Evolutionary conservation across 1,284 basidiomycete species (phyloP), one percentile per base, ranked within the genome.

Genomic region (Trametes hirsuta): DNA sequence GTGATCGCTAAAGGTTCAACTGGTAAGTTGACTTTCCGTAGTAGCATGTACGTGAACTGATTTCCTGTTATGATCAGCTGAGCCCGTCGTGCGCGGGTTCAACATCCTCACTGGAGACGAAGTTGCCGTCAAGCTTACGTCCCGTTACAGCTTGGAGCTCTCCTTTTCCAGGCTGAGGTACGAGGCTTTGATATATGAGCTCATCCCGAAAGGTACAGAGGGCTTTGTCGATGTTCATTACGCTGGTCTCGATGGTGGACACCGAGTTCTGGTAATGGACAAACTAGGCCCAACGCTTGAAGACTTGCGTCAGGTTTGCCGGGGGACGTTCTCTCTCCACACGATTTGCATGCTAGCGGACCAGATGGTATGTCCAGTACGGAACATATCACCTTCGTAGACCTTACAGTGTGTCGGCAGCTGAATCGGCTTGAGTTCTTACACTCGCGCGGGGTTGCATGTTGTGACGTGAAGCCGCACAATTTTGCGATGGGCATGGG

Each of bases 381-480:
- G 36, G 15, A 15, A n/a, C 2, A 25, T 2, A 6, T n/a, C 15
- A 14, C 25, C 6, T 15, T 15, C 15, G 12, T 22, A n/a, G n/a
- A n/a, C n/a, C 47, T 35, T n/a, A 48, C 25, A 10, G 6, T 2
- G 11, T 21, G 18, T 35, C n/a, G 11, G 14, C 12, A 48, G 47
- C 21, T 48, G 15, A 6, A 14, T 8, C 6, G 47, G 34, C 30
- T 48, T 10, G 47, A 48, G 34, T 48, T 48, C 34, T 14, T 48
- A 18, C 47, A 68, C 41, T 61, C 63, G 8, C 47, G 62, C 14
- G 64, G 67, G n/a, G 53, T 68, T 12, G 52, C 66, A 6, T 15
- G 39, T 4, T 62, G 66, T 14, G 67, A 68, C 49, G 44, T 68
- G n/a, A 67, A 66, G 47, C 66, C 66, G 10, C 25, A 62, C 3